Percentiles rank a stretch among this genome's conserved stretches.
phyloP scores from a whole-genome alignment of 352 stramenopile genomes.

The Pythium biforme region DNA sequence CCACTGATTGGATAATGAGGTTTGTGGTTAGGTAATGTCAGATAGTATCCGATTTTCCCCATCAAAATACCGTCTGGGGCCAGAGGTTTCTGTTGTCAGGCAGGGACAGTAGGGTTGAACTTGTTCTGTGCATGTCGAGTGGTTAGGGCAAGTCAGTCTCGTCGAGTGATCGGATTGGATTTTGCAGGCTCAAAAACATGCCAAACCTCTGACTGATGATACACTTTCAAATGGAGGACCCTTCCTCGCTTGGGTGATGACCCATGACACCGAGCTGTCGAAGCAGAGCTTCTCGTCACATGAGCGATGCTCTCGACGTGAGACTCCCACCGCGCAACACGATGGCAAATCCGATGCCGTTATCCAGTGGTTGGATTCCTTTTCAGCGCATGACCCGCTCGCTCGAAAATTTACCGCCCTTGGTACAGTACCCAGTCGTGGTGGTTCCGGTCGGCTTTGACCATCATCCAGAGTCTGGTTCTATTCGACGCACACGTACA shows the following conservation, averaged over 20 bases:
- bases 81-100: background rate
- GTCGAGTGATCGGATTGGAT: background rate
- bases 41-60: constrained; percentile 1
- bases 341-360: too few relatives aligned
- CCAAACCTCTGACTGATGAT: background rate
- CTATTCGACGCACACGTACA: background rate
- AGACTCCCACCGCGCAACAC: too few relatives aligned
- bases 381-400: background rate
- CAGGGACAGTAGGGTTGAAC: constrained; percentile 7
- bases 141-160: constrained; percentile 21
- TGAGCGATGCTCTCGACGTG: too few relatives aligned
- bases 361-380: background rate
- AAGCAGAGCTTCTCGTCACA: background rate
- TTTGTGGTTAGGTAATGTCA: background rate
- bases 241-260: too few relatives aligned
- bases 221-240: background rate
- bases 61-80: background rate
- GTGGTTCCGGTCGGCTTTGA: too few relatives aligned
- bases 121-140: constrained; percentile 5
- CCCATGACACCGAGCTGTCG: too few relatives aligned
- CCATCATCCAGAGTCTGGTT: background rate
- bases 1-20: background rate
- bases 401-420: background rate
- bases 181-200: too few relatives aligned
- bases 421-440: too few relatives aligned